Percentiles rank a stretch among this genome's conserved stretches.
These are phyloP conservation scores for Tanacetum coccineum DNA, from an alignment of 129 eudicot genomes.

Conservation along the genomic window DNA sequence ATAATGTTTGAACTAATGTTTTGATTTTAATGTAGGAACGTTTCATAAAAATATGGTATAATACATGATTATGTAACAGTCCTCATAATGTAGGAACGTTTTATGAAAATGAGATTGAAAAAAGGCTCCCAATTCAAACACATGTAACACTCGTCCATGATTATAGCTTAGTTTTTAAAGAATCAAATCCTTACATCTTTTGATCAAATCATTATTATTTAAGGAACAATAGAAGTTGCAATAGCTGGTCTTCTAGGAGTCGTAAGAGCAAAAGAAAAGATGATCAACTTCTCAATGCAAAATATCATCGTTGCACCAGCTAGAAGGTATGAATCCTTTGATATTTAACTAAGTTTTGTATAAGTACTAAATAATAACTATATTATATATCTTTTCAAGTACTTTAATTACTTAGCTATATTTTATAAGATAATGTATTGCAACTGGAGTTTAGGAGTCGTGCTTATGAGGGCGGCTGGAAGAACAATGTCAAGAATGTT, in stretches of 20 bases:
- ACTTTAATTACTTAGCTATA: neutral
- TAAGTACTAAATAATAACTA: neutral
- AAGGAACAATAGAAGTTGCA: constrained; percentile 97
- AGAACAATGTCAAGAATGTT: constrained; percentile 95
- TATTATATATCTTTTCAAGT: neutral
- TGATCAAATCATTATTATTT: too few relatives aligned
- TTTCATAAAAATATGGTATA: too few relatives aligned
- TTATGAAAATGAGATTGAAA: too few relatives aligned
- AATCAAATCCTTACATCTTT: too few relatives aligned
- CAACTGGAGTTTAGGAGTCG: constrained; percentile 75
- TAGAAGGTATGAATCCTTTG: constrained; percentile 51
- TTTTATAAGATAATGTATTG: constrained; percentile 3
- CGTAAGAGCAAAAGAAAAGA: constrained; percentile 88
- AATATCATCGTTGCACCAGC: constrained; percentile 93
- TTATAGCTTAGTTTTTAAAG: too few relatives aligned
- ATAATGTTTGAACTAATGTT: too few relatives aligned
- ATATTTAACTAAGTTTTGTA: neutral
- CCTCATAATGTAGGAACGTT: too few relatives aligned
- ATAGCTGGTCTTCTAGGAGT: constrained; percentile 96
- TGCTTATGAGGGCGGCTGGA: constrained; percentile 89
- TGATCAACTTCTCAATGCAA: constrained; percentile 89
- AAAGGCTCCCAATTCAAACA: too few relatives aligned
- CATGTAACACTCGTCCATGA: too few relatives aligned
- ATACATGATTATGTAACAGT: too few relatives aligned
- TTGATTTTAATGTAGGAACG: too few relatives aligned